Evolutionary conservation across 2,329 filamentous ascomycete genomes (phyloP).

Genomic region (Penicillium crustosum): DNA sequence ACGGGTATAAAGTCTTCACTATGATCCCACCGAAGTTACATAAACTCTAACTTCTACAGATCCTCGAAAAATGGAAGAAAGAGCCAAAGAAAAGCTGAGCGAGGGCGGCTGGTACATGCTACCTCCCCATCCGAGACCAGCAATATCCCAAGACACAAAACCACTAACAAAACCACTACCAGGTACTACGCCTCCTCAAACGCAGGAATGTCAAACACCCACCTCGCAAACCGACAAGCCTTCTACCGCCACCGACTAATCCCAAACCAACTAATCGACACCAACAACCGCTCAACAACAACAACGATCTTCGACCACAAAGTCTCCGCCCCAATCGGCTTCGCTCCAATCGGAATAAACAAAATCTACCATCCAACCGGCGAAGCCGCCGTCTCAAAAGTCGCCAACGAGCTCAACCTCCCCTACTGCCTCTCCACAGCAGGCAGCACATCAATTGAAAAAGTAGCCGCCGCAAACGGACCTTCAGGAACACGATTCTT

Average conservation of each 20-base stretch:
- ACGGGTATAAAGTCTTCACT: constrained; percentile 40
- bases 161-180: background rate
- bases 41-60: constrained; percentile 26
- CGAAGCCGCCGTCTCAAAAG: constrained; percentile 60
- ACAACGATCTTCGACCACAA: constrained; percentile 61
- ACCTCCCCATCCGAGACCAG: background rate
- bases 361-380: constrained; percentile 61
- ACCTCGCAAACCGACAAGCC: constrained; percentile 60
- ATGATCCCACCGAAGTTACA: background rate
- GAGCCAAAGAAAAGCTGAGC: constrained; percentile 57
- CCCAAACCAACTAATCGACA: constrained; percentile 62
- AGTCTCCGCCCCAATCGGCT: constrained; percentile 61
- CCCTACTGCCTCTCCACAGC: constrained; percentile 62
- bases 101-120: constrained; percentile 54
- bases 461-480: constrained; percentile 58
- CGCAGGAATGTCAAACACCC: constrained; percentile 55
- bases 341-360: constrained; percentile 66
- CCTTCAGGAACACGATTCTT: constrained; percentile 54
- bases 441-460: constrained; percentile 57
- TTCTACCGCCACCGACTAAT: constrained; percentile 66
- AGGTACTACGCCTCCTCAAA: constrained; percentile 41
- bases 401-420: constrained; percentile 59
- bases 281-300: constrained; percentile 57
- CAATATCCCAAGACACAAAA: background rate
- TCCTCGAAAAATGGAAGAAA: constrained; percentile 59